phyloP scores from a whole-genome alignment of 176 grass and related monocot species.

The Themeda triandra region DNA sequence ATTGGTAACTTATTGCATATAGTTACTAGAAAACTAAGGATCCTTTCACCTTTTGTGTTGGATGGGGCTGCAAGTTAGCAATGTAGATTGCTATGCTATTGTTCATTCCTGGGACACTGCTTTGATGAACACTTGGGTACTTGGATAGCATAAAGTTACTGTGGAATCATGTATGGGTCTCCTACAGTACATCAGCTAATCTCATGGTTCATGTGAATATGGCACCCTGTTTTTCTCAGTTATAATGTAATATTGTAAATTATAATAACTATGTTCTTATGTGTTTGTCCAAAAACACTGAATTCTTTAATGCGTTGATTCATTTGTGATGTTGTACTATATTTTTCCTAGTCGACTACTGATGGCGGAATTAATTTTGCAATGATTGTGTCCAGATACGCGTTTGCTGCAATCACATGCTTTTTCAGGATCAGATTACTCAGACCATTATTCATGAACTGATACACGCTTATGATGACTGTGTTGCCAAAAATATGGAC shows the following conservation, averaged over 20 bases:
- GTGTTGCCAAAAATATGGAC: conserved; percentile 71
- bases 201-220: no score
- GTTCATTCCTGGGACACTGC: not conserved
- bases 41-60: not conserved
- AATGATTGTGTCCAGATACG: conserved; percentile 50
- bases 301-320: not conserved
- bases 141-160: no score
- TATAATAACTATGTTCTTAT: no score
- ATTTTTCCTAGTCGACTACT: not conserved
- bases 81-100: not conserved
- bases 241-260: no score
- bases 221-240: no score
- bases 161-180: no score
- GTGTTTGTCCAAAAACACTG: not conserved
- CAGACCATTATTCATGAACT: conserved; percentile 84
- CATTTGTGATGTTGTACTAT: not conserved
- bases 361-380: conserved; percentile 5
- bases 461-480: conserved; percentile 96
- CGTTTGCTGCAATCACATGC: conserved; percentile 77
- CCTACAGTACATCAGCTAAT: no score
- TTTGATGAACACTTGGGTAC: not conserved
- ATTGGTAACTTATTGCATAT: not conserved
- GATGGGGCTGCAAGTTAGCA: not conserved
- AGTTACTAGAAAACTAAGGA: not conserved
- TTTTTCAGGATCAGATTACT: conserved; percentile 63